phyloP scores from a whole-genome alignment of 2,329 filamentous ascomycete species.

The Penicillium oxalicum region DNA sequence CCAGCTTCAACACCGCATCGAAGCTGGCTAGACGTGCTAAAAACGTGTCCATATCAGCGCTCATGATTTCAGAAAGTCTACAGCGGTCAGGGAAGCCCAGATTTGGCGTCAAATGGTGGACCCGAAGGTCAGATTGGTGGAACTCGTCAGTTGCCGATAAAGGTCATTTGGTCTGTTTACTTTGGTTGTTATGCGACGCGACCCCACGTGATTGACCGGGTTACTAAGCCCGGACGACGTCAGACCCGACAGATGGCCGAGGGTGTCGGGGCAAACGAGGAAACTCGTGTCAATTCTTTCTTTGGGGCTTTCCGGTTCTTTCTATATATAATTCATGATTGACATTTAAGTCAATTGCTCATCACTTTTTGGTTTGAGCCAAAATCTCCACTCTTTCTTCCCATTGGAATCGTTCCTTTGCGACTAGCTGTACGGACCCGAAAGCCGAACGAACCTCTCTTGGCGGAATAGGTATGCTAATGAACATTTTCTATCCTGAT shows the following conservation, averaged over 20 bases:
- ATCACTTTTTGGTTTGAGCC: conserved; percentile 16
- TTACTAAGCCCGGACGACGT: conserved; percentile 12
- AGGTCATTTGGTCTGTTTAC: conserved; percentile 19
- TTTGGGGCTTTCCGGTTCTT: conserved; percentile 9
- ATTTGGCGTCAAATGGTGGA: neutral
- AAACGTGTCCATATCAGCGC: conserved; percentile 53
- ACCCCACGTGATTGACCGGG: conserved; percentile 14
- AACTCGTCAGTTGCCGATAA: conserved; percentile 12
- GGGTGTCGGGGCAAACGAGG: conserved; percentile 2
- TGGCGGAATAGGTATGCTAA: conserved; percentile 5
- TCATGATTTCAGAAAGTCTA: conserved; percentile 14
- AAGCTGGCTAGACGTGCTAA: conserved; percentile 79
- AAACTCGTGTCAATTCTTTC: conserved; percentile 7
- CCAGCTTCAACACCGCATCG: conserved; percentile 53
- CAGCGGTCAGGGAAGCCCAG: neutral
- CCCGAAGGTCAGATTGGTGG: conserved; percentile 4
- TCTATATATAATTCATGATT: conserved; percentile 19
- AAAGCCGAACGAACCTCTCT: conserved; percentile 9
- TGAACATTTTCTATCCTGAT: conserved; percentile 2
- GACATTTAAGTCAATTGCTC: conserved; percentile 15
- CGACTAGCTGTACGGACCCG: conserved; percentile 25
- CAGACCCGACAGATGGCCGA: conserved; percentile 8
- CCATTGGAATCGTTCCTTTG: conserved; percentile 20
- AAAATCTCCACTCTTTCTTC: conserved; percentile 21
- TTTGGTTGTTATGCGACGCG: conserved; percentile 17